Base-by-base conservation (phyloP, 1,284 basidiomycete genomes). In the Cutaneotrichosporon sp. region DNA sequence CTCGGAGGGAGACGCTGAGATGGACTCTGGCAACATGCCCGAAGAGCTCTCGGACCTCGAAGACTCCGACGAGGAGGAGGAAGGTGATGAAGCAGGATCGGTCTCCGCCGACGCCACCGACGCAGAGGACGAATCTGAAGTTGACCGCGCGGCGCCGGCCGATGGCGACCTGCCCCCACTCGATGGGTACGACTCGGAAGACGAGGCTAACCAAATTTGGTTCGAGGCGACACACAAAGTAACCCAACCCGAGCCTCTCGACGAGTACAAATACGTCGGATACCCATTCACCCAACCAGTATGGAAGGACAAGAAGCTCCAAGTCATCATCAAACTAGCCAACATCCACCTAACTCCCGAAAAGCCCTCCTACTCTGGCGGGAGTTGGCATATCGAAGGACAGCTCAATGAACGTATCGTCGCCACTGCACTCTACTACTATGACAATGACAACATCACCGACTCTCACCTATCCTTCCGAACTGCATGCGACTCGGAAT, bases 331-430 rank as follows among this genome's bases (percentile, higher is more conserved):
- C 56, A 66, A 66, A 38, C 40, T 66, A 0, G 65, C 62, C 42
- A 66, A 61, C 65, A 64, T 66, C 52, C 51, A 63, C 47, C 65
- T 66, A 13, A 61, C 65, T 21, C 65, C 65, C 21, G 65, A 66
- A 18, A 64, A 64, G 34, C 65, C 65, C 3, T 9, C 26, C 8
- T 66, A 66, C 52, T 22, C 18, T 8, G 65, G 65, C 31, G 62
- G 65, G 2, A 30, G 26, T 22, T 64, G 62, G 65, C 65, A 66
- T 34, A 36, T 66, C 8, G 65, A 66, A 56, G 65, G 65, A 2
- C 49, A 38, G 50, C 42, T 61, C 31, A 66, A 66, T 56, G 65
- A 66, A 56, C 65, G 60, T 34, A 66, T 66, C 50, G 30, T 8
- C 38, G 62, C 62, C 16, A 66, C 62, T 5, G 62, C 60, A 4